Evolutionary conservation across 208 protist genomes (phyloP).

Genomic region (Angomonas ambiguus): DNA sequence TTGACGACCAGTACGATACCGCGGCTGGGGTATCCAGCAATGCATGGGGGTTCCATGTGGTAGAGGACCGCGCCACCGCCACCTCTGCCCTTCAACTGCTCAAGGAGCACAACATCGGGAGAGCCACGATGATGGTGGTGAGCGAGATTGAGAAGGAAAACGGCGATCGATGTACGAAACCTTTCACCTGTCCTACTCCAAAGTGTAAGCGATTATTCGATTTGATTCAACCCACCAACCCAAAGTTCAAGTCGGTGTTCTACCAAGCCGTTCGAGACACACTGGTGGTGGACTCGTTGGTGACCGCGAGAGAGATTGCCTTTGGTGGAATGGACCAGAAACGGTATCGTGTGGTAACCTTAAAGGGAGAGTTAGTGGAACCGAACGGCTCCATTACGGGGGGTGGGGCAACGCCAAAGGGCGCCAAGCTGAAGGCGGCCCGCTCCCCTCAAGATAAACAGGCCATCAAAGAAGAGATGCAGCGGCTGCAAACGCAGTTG

Average conservation of each 20-base stretch:
- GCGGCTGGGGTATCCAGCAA: constrained; percentile 96
- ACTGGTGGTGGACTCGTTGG: constrained; percentile 93
- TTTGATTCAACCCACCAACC: constrained; percentile 88
- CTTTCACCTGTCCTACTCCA: constrained; percentile 53
- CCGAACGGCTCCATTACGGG: constrained; percentile 97
- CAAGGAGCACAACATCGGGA: constrained; percentile 92
- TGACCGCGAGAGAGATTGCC: constrained; percentile 85
- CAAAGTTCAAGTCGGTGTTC: constrained; percentile 91
- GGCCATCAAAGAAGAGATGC: constrained; percentile 62
- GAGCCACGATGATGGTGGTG: constrained; percentile 97
- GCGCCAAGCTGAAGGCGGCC: constrained; percentile 81
- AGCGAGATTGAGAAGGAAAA: constrained; percentile 87
- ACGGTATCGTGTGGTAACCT: constrained; percentile 95
- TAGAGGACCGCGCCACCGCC: constrained; percentile 93
- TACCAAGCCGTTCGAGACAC: constrained; percentile 97
- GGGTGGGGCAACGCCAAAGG: constrained; percentile 88
- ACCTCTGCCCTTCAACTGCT: constrained; percentile 90
- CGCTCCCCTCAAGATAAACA: constrained; percentile 75
- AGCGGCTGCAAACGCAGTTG: constrained; percentile 69
- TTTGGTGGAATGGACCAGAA: constrained; percentile 45
- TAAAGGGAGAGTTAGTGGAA: constrained; percentile 97
- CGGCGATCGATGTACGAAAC: constrained; percentile 27
- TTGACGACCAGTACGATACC: constrained; percentile 96
- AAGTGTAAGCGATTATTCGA: constrained; percentile 91
- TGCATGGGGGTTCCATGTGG: constrained; percentile 97